Base-by-base conservation (phyloP, 192 early-diverging fungal genomes). In the Coemansia sp. region DNA sequence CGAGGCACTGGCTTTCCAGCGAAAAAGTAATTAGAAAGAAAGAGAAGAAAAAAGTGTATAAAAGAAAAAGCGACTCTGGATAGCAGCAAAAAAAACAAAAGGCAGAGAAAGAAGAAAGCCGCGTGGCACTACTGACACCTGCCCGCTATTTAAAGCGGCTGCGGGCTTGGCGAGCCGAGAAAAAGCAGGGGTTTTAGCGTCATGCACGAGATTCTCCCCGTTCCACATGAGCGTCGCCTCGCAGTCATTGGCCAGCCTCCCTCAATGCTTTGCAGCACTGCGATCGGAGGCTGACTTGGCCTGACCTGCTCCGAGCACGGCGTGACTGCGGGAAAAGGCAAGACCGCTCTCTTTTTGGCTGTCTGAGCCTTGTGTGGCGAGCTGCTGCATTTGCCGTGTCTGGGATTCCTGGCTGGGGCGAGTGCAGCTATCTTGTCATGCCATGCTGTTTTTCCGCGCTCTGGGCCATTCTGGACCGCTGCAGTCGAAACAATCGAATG, bases 241-340 rank as follows among this genome's bases (percentile, higher is more conserved):
- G 35, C 55, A 25, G 55, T 14, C 55, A 57, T 57, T 57, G 55
- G 55, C 55, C 55, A 29, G 43, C 42, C 55, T n/a, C n/a, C n/a
- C n/a, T n/a, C n/a, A n/a, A n/a, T n/a, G n/a, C 38, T 16, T 14
- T 28, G 3, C 38, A 16, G 19, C 24, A 25, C 25, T 28, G 48
- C 27, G 48, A 50, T 50, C 55, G 42, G n/a, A 57, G 55, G 16
- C 55, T 42, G 51, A n/a, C 51, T 38, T 38, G 35, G 35, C 35
- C 35, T 38, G n/a, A n/a, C n/a, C n/a, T n/a, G n/a, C n/a, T n/a
- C n/a, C n/a, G n/a, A n/a, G n/a, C n/a, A n/a, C n/a, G 8, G 30
- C 30, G 30, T 31, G 30, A 31, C 30, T 31, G 30, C 30, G 30
- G 30, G 30, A 31, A 31, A 31, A 31, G 4, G n/a, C n/a, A n/a